Evolutionary conservation across 257 asterid genomes (phyloP).

Genomic region (Solanum chiquidenum): DNA sequence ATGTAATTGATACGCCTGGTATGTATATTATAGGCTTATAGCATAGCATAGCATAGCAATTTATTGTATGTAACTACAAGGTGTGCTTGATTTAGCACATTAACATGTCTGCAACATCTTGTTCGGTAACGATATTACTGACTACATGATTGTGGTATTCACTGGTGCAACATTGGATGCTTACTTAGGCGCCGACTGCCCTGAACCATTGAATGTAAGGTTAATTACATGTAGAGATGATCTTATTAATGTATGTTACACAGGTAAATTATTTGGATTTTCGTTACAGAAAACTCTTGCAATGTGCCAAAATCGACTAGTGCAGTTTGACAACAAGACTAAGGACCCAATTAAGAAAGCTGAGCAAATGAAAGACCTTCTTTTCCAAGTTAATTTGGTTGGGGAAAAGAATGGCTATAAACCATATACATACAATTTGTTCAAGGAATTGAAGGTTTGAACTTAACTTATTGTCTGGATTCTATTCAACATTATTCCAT

Average conservation of each 20-base stretch:
- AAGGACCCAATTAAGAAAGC: conserved; percentile 21
- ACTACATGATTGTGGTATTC: conserved; percentile 66
- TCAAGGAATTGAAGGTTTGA: conserved; percentile 29
- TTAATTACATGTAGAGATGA: background rate
- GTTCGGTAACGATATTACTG: conserved; percentile 42
- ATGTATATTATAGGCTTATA: background rate
- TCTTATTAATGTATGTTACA: background rate
- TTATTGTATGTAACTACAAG: background rate
- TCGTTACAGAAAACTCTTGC: background rate
- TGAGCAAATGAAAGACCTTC: conserved; percentile 34
- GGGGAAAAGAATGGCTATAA: conserved; percentile 30
- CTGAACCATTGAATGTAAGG: conserved; percentile 37
- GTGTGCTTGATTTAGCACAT: background rate
- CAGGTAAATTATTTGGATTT: background rate
- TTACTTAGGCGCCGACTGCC: background rate
- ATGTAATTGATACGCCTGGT: conserved; percentile 81
- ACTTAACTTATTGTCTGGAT: background rate
- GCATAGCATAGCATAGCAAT: background rate
- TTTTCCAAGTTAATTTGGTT: conserved; percentile 35
- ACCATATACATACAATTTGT: conserved; percentile 41
- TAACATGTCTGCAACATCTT: background rate
- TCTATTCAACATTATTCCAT: background rate
- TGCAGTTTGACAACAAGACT: conserved; percentile 53
- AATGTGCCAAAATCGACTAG: conserved; percentile 49
- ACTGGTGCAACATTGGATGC: conserved; percentile 49